These are phyloP conservation scores for Arabidopsis suecica DNA, from an alignment of 345 rosid species.

Conservation along the genomic window DNA sequence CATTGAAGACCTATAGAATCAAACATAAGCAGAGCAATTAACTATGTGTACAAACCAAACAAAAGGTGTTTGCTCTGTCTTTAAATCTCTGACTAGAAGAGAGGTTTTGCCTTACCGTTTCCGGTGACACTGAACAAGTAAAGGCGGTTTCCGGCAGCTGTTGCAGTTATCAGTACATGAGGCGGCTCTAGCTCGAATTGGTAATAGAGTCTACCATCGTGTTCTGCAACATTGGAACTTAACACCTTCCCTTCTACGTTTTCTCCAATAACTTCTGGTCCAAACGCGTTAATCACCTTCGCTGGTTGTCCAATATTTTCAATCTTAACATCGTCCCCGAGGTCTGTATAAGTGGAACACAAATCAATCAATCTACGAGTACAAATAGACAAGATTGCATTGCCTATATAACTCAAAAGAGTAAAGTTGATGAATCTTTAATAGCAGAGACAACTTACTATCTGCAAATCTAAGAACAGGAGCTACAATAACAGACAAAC, in stretches of 20 bases:
- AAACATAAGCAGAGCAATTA: background rate
- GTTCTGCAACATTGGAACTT: constrained; percentile 69
- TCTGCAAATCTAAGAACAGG: constrained; percentile 94
- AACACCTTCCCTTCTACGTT: constrained; percentile 89
- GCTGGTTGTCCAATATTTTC: constrained; percentile 89
- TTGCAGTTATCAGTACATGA: constrained; percentile 85
- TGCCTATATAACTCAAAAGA: background rate
- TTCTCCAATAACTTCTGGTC: constrained; percentile 91
- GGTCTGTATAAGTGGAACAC: constrained; percentile 49
- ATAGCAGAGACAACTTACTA: constrained; percentile 51
- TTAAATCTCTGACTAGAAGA: background rate
- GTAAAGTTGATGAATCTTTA: background rate
- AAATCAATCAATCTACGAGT: background rate
- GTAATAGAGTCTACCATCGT: constrained; percentile 78
- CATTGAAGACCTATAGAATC: constrained; percentile 78
- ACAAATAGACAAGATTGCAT: background rate
- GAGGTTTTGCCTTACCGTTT: constrained; percentile 52
- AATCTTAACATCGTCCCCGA: constrained; percentile 67
- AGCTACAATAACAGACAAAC: constrained; percentile 84
- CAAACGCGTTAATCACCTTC: constrained; percentile 88
- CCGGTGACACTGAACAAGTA: constrained; percentile 80
- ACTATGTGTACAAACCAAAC: background rate
- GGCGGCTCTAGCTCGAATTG: constrained; percentile 94
- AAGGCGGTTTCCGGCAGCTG: constrained; percentile 94
- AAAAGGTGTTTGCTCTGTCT: background rate